phyloP scores from a whole-genome alignment of 768 basidiomycete genomes.

The Podaxis pistillaris region DNA sequence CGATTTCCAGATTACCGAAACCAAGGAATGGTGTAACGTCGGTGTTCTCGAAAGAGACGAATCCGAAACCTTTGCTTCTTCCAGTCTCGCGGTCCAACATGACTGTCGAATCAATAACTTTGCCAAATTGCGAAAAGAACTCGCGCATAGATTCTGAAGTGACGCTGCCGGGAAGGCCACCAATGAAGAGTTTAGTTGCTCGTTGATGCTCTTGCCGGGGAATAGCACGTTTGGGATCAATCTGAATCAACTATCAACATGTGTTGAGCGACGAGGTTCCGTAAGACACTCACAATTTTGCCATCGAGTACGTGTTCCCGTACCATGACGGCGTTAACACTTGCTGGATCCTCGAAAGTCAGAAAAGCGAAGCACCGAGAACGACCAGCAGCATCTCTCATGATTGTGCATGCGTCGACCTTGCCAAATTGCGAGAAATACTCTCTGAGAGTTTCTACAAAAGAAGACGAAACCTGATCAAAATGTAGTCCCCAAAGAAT shows the following conservation, averaged over 20 bases:
- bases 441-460: constrained; percentile 68
- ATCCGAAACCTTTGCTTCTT: constrained; percentile 95
- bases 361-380: constrained; percentile 98
- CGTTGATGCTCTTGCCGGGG: constrained; percentile 93
- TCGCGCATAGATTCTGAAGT: constrained; percentile 92
- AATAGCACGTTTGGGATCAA: constrained; percentile 99
- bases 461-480: constrained; percentile 33
- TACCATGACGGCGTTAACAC: constrained; percentile 95
- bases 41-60: constrained; percentile 94
- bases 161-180: constrained; percentile 87
- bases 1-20: constrained; percentile 86
- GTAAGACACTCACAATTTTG: constrained; percentile 76
- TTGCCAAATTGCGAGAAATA: constrained; percentile 97
- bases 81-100: constrained; percentile 98
- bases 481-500: constrained; percentile 35
- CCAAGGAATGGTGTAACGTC: constrained; percentile 87
- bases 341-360: constrained; percentile 90
- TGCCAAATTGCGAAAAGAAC: constrained; percentile 93
- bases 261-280: constrained; percentile 5
- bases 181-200: constrained; percentile 94
- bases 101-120: constrained; percentile 96
- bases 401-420: constrained; percentile 97
- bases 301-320: constrained; percentile 95
- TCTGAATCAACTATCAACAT: constrained; percentile 48
- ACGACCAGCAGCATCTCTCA: constrained; percentile 93